Base-by-base conservation (phyloP, 2,329 filamentous ascomycete genomes). In the Cercospora zeae-maydis region DNA sequence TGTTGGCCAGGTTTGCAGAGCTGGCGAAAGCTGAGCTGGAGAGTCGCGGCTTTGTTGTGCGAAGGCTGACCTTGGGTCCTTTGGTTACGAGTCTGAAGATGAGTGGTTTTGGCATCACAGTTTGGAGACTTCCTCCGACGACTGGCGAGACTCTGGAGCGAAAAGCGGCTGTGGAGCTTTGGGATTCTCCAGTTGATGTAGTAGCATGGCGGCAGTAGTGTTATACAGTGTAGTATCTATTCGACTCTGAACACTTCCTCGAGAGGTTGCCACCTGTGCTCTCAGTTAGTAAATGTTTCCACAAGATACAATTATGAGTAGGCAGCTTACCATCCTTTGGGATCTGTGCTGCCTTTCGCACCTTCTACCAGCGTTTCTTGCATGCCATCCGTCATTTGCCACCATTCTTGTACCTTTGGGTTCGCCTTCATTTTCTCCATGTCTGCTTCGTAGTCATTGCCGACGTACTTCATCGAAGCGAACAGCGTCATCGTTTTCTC, bases 381-480 rank as follows among this genome's bases (percentile, higher is more conserved):
- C 81, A 87, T 91, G 13, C 81, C 80, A 75, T 93, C 90, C 55
- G 90, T 93, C 86, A 93, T 88, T 62, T 79, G 52, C 62, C 62
- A 63, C 62, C 62, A 63, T 27, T 89, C 86, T 60, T 85, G 83
- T 34, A 93, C 88, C 72, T 87, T 88, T 0, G 85, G 83, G 69
- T 92, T 91, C 62, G 85, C 85, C 1, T 83, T 81, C 89, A 93
- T 92, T 65, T 80, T 82, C 75, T 85, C 83, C 91, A 93, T 93
- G 72, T 93, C 90, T 9, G 81, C 87, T 2, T 84, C 86, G 64
- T 85, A 92, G 66, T 91, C 83, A 63, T 83, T 83, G 0, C 91
- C 90, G n/a, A 89, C 80, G 71, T 93, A 93, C 74, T 91, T 92
- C 80, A 92, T 91, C 24, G 80, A 86, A 0, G 88, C 88, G 73